Conservation (phyloP, 495 filamentous ascomycete genomes). For the Neurospora sp. region DNA sequence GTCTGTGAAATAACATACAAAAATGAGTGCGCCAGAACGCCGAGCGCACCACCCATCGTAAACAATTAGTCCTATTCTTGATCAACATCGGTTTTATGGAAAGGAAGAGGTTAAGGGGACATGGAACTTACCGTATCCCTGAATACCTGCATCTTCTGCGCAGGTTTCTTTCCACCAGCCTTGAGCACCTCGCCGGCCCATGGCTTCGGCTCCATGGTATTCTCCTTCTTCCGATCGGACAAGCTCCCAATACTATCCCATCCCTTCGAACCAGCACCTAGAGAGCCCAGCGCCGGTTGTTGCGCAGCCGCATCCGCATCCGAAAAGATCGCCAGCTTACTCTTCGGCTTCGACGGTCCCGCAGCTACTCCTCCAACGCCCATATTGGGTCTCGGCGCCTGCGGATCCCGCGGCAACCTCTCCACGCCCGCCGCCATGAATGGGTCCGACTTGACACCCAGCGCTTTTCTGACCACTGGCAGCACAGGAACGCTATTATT, state of each 20-base stretch:
- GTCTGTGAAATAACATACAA: conserved; percentile 47
- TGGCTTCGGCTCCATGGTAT: conserved; percentile 72
- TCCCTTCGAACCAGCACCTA: conserved; percentile 48
- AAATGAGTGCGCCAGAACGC: conserved; percentile 42
- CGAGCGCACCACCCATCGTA: conserved; percentile 23
- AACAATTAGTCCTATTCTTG: conserved; percentile 85
- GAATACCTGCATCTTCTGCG: conserved; percentile 82
- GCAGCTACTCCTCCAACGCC: conserved; percentile 37
- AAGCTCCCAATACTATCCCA: conserved; percentile 90
- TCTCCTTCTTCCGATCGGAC: conserved; percentile 87
- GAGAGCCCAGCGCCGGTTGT: conserved; percentile 36
- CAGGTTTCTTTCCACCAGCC: conserved; percentile 66
- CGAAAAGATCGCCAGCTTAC: conserved; percentile 77
- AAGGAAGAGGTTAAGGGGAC: conserved; percentile 15
- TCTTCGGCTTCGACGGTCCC: conserved; percentile 54
- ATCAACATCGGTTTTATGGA: conserved; percentile 62
- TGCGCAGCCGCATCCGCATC: conserved; percentile 50
- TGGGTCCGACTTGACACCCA: conserved; percentile 78
- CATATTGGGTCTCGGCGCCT: conserved; percentile 46
- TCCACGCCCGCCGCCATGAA: conserved; percentile 37
- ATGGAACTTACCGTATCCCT: conserved; percentile 80
- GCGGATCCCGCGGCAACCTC: conserved; percentile 44
- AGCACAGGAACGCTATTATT: conserved; percentile 72
- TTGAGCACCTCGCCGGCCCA: conserved; percentile 91
- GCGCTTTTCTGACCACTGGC: conserved; percentile 69